A percentile compares a stretch with the other conserved stretches of the same genome.
Evolutionary conservation across 2,329 filamentous ascomycete species (phyloP).

Genomic region (Aureobasidium sp.): DNA sequence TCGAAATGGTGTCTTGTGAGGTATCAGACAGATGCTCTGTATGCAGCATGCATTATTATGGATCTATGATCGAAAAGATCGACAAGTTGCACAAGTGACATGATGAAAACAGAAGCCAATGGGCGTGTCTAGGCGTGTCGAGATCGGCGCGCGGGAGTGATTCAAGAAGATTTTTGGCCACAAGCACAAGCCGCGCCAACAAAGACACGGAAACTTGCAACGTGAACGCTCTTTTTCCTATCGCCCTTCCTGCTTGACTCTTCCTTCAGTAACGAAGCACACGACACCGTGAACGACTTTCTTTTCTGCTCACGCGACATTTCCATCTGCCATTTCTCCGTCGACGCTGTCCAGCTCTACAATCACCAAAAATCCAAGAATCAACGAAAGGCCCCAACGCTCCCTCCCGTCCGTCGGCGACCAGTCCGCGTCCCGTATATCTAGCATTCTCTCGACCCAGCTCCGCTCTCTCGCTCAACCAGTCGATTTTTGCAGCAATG

Average conservation of each 20-base stretch:
- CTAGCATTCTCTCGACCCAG: neutral
- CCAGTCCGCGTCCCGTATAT: slow-evolving; percentile 2
- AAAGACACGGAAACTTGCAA: slow-evolving; percentile 4
- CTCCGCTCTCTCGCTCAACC: neutral
- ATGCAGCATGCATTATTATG: neutral
- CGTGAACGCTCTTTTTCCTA: slow-evolving; percentile 6
- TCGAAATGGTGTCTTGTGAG: neutral
- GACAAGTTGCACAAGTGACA: neutral
- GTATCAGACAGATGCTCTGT: neutral
- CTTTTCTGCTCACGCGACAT: slow-evolving; percentile 9
- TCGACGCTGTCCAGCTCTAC: neutral
- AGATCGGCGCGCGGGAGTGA: slow-evolving; percentile 4
- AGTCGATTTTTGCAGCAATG: slow-evolving; percentile 45
- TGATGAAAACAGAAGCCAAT: neutral
- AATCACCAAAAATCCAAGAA: neutral
- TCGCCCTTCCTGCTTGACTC: neutral
- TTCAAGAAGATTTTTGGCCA: slow-evolving; percentile 1
- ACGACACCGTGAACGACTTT: slow-evolving; percentile 3
- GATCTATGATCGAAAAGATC: neutral
- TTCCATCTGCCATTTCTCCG: neutral
- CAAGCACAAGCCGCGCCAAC: slow-evolving; percentile 5
- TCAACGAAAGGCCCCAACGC: slow-evolving; percentile 3
- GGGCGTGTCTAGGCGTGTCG: slow-evolving; percentile 4
- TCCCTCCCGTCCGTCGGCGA: slow-evolving; percentile 1
- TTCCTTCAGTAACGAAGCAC: slow-evolving; percentile 6